phyloP scores from a whole-genome alignment of 768 basidiomycete genomes.

The Mycena venus region DNA sequence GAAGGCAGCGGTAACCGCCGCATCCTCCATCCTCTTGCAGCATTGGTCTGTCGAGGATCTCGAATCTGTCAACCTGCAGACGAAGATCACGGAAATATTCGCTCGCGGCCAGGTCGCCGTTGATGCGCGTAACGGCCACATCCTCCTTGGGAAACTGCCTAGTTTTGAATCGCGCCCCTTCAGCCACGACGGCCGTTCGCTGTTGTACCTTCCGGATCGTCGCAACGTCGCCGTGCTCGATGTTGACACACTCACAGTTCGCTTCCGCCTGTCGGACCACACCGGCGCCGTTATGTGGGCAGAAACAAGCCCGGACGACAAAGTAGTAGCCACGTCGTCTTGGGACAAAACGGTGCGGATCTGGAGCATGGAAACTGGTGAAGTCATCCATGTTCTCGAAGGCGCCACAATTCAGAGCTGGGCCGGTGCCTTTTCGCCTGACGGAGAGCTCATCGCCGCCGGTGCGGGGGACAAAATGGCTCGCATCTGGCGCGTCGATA shows the following conservation, averaged over 20 bases:
- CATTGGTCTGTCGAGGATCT: slow-evolving; percentile 6
- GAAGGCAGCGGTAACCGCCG: neutral
- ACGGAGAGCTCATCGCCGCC: neutral
- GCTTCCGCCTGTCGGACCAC: slow-evolving; percentile 26
- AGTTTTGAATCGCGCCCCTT: neutral
- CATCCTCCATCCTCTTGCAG: neutral
- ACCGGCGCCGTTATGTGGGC: slow-evolving; percentile 31
- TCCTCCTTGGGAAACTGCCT: neutral
- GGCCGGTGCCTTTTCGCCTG: neutral
- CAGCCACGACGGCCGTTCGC: slow-evolving; percentile 21
- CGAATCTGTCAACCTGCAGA: neutral
- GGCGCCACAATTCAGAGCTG: neutral
- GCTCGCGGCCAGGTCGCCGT: neutral
- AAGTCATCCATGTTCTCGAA: neutral
- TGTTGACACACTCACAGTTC: neutral
- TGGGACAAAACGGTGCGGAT: neutral
- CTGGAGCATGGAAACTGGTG: neutral
- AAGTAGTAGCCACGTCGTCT: neutral
- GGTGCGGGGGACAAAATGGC: neutral
- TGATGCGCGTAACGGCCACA: neutral
- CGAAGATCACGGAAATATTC: neutral
- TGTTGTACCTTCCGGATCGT: neutral
- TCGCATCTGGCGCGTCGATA: neutral
- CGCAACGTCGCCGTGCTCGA: slow-evolving; percentile 8
- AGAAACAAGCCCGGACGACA: slow-evolving; percentile 29